Evolutionary conservation across 306 rosid species (phyloP).

Genomic region (Clitoria ternatea): DNA sequence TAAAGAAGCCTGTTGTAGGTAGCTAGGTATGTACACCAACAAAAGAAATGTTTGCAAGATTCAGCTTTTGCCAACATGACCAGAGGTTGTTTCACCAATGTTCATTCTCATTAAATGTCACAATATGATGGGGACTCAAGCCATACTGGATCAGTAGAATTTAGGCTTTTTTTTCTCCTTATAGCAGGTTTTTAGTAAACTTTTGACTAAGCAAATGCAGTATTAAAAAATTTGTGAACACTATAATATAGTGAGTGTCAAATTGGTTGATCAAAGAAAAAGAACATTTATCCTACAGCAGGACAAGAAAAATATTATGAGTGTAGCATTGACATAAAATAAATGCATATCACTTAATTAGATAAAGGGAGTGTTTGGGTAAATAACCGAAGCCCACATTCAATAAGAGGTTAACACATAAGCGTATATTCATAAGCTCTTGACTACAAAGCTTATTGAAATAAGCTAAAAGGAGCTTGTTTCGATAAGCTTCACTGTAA

Average conservation of each 20-base stretch:
- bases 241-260: background rate
- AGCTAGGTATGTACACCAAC: background rate
- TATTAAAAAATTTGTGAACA: background rate
- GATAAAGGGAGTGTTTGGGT: background rate
- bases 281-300: background rate
- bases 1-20: background rate
- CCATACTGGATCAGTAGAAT: background rate
- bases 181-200: background rate
- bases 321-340: background rate
- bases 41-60: background rate
- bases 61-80: background rate
- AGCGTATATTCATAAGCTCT: background rate
- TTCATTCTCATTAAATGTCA: background rate
- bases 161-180: background rate
- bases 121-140: background rate
- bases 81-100: background rate
- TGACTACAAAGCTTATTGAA: background rate
- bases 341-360: constrained; percentile 4
- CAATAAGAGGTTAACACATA: background rate
- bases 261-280: constrained; percentile 8
- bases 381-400: background rate
- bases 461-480: background rate
- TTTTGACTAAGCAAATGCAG: background rate
- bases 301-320: constrained; percentile 6
- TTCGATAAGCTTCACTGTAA: background rate